phyloP scores from a whole-genome alignment of 179 eudicot genomes.

The Gypsophila paniculata region DNA sequence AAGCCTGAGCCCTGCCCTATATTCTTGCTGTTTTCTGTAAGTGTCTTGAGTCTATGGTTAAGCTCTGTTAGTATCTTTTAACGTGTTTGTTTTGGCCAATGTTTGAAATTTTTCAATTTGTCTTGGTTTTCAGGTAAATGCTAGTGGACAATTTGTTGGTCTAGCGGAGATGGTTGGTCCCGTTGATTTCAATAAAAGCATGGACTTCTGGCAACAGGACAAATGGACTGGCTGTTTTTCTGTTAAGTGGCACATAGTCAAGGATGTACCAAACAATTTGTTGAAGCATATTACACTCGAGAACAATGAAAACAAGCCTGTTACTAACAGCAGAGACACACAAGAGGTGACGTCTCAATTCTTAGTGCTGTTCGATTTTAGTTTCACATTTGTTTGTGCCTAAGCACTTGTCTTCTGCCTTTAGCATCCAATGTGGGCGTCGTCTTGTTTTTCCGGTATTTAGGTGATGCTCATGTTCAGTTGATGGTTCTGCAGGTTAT shows the following conservation, averaged over 20 bases:
- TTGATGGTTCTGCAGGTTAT: conserved; percentile 50
- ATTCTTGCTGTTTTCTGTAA: conserved; percentile 75
- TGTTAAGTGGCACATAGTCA: conserved; percentile 91
- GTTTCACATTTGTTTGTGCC: not conserved
- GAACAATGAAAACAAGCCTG: conserved; percentile 85
- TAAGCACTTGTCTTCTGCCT: not conserved
- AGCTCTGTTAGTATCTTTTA: not conserved
- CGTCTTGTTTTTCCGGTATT: not conserved
- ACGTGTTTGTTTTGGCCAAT: not conserved
- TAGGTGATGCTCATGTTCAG: not conserved
- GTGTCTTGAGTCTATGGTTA: conserved; percentile 14
- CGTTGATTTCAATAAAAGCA: conserved; percentile 76
- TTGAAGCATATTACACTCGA: conserved; percentile 85
- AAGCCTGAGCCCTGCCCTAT: conserved; percentile 65
- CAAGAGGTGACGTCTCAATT: conserved; percentile 60
- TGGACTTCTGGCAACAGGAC: conserved; percentile 97
- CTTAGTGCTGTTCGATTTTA: not conserved
- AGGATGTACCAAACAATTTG: conserved; percentile 81
- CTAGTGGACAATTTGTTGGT: conserved; percentile 96
- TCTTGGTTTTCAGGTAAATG: conserved; percentile 54
- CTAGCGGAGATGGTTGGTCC: conserved; percentile 83
- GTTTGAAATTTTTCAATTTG: not conserved
- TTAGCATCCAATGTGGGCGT: not conserved
- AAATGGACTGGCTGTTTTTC: conserved; percentile 93
- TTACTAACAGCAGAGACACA: conserved; percentile 96